phyloP scores from a whole-genome alignment of 73 alveolate species.

The Paramecium biaurelia region DNA sequence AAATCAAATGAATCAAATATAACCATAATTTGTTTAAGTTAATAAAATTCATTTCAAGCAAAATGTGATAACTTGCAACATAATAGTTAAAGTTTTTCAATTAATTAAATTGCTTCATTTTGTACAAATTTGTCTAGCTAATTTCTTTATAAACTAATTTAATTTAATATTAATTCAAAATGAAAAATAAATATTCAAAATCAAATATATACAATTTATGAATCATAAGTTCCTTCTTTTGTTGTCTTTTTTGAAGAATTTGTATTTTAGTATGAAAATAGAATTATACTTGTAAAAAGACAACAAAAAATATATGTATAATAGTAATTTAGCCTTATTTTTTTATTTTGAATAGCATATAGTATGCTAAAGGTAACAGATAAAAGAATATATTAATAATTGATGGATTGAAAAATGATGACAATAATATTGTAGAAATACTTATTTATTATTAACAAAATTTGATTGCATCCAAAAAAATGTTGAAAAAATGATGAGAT shows the following conservation, averaged over 20 bases:
- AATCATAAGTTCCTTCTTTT: no score
- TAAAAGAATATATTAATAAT: not conserved
- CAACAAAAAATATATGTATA: no score
- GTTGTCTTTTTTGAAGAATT: no score
- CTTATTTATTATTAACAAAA: not conserved
- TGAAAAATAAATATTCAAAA: not conserved
- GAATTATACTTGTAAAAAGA: no score
- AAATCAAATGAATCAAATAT: not conserved
- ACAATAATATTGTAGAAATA: not conserved
- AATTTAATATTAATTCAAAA: not conserved
- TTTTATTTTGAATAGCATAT: not conserved
- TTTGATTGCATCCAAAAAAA: not conserved
- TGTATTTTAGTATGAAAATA: no score
- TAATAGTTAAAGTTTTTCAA: not conserved
- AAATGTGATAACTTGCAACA: not conserved
- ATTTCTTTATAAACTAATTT: not conserved
- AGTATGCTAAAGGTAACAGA: not conserved
- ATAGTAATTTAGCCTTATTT: not conserved
- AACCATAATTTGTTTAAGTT: not conserved
- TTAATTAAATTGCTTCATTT: not conserved
- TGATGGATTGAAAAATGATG: not conserved
- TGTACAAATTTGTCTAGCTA: not conserved
- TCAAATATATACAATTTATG: no score
- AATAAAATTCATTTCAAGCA: not conserved
- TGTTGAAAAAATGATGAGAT: not conserved